Evolutionary conservation across 1,284 basidiomycete genomes (phyloP).

Genomic region (Ustilago cynodontis): DNA sequence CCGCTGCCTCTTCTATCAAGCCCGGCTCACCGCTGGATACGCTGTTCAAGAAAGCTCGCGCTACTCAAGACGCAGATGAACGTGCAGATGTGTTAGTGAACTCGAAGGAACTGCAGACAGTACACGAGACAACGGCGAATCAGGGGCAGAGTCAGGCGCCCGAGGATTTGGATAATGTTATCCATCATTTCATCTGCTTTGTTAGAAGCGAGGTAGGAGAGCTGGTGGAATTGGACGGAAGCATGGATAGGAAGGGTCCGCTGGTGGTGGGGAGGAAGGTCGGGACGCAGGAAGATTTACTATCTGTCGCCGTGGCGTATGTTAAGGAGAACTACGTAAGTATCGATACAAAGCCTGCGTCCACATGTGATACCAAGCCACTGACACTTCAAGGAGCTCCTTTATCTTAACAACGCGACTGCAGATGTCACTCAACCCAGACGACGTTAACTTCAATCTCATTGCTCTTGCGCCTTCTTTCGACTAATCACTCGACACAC

Average conservation of each 20-base stretch:
- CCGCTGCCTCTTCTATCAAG: slow-evolving; percentile 46
- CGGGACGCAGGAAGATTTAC: slow-evolving; percentile 42
- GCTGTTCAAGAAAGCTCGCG: slow-evolving; percentile 54
- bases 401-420: neutral
- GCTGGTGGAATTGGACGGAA: slow-evolving; percentile 65
- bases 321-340: slow-evolving; percentile 63
- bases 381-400: neutral
- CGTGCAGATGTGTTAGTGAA: slow-evolving; percentile 44
- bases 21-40: slow-evolving; percentile 51
- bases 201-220: slow-evolving; percentile 55
- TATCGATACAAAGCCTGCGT: neutral
- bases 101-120: slow-evolving; percentile 51
- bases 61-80: slow-evolving; percentile 26
- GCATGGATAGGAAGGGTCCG: slow-evolving; percentile 62
- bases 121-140: slow-evolving; percentile 59
- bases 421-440: slow-evolving; percentile 62
- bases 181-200: slow-evolving; percentile 69
- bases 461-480: slow-evolving; percentile 60
- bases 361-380: no score
- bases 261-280: slow-evolving; percentile 53
- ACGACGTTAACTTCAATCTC: slow-evolving; percentile 65
- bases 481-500: neutral
- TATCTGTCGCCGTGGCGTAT: slow-evolving; percentile 51
- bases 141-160: slow-evolving; percentile 66
- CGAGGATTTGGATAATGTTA: slow-evolving; percentile 59